Conservation (phyloP, 2,329 filamentous ascomycete genomes). For the Aciculosporium take region DNA sequence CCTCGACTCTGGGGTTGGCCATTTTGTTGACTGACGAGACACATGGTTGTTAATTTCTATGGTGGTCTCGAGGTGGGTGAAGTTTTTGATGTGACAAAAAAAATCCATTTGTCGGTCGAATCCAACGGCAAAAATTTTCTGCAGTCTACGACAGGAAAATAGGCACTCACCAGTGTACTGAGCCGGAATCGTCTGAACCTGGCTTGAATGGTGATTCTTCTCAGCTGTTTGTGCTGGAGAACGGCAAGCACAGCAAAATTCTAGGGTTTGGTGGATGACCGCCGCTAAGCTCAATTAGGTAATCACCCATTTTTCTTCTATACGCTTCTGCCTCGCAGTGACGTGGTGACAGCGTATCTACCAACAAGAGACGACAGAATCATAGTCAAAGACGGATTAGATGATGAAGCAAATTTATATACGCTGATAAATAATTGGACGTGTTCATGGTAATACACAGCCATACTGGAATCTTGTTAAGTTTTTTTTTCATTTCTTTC, state of each 20-base stretch:
- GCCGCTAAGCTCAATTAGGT: constrained; percentile 26
- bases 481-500: not conserved
- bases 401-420: not conserved
- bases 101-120: not conserved
- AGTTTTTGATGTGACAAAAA: constrained; percentile 3
- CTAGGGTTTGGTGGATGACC: constrained; percentile 30
- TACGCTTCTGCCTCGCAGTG: not conserved
- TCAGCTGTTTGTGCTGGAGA: constrained; percentile 26
- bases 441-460: not conserved
- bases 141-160: constrained; percentile 7
- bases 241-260: constrained; percentile 24
- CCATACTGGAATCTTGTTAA: not conserved
- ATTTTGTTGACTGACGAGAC: constrained; percentile 39
- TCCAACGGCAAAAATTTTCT: not conserved
- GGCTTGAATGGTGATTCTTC: constrained; percentile 16
- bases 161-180: constrained; percentile 23
- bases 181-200: constrained; percentile 21
- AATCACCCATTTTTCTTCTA: constrained; percentile 16
- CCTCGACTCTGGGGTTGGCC: constrained; percentile 96
- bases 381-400: too few relatives aligned
- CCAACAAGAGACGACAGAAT: not conserved
- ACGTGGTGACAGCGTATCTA: not conserved
- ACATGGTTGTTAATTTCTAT: constrained; percentile 4
- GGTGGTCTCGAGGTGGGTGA: not conserved
- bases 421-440: not conserved